Evolutionary conservation across 331 rosid genomes (phyloP), one percentile per base, ranked within the genome.

Genomic region (Phaseolus coccineus): DNA sequence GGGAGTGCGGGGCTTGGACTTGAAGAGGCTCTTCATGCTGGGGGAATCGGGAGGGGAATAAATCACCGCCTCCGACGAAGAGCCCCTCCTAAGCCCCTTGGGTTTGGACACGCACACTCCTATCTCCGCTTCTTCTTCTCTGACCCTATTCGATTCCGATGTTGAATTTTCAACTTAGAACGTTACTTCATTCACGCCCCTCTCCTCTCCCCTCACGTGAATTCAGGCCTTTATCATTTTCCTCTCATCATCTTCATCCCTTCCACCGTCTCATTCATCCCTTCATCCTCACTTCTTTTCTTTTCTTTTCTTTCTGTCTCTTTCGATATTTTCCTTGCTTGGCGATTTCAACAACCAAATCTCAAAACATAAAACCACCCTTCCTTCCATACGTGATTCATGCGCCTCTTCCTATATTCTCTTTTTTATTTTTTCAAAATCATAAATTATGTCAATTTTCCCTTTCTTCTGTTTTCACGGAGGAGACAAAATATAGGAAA

Each of bases 1-100:
- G 2, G 98, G 98, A 0, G 97, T 88, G 4, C 90, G 85, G 27
- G 92, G 93, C 89, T 92, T 94, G 16, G 94, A 71, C 82, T 92
- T 94, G 92, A 94, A 92, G 66, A 94, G 89, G 8, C 89, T 83
- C 89, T 90, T 94, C 90, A 89, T 89, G 69, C 46, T 71, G 16
- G 77, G 74, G 15, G 89, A 77, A 40, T 83, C 85, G 59, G 85
- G 84, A n/a, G 85, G 64, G 63, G 82, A 80, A 14, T 55, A n/a
- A 48, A 80, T 16, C 28, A 81, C 24, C 31, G 63, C 83, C 80
- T 63, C 83, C 72, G 86, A 27, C 2, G 89, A 69, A 68, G 87
- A 75, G 79, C 81, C 86, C 74, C 88, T 83, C 59, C 71, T n/a
- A 10, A 37, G 40, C 65, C 74, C 78, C 81, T 59, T 62, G 1